Percentiles rank a stretch among this genome's conserved stretches.
phyloP scores from a whole-genome alignment of 2,329 filamentous ascomycete genomes.

The Curvularia verruculosa region DNA sequence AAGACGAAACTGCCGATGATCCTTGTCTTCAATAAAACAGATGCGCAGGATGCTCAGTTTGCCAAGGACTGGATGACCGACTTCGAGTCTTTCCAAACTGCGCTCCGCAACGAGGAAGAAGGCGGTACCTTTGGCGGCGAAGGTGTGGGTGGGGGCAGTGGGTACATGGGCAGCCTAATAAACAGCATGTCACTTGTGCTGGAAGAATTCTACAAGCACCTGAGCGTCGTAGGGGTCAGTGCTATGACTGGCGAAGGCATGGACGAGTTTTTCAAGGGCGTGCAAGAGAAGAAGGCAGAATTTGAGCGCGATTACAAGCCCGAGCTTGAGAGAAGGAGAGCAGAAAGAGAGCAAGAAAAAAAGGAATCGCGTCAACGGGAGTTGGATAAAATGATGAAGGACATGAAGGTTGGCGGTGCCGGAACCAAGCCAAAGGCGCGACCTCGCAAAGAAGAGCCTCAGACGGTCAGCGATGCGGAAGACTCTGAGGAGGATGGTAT shows the following conservation, averaged over 20 bases:
- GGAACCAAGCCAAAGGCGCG: slow-evolving; percentile 43
- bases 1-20: slow-evolving; percentile 99
- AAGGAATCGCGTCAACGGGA: slow-evolving; percentile 76
- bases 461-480: slow-evolving; percentile 59
- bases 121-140: slow-evolving; percentile 78
- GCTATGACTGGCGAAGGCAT: slow-evolving; percentile 91
- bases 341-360: slow-evolving; percentile 78
- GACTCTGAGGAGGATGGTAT: slow-evolving; percentile 60
- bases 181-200: slow-evolving; percentile 98
- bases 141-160: slow-evolving; percentile 72
- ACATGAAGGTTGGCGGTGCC: slow-evolving; percentile 69
- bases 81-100: slow-evolving; percentile 92
- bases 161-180: slow-evolving; percentile 93
- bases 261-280: slow-evolving; percentile 90
- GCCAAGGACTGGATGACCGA: slow-evolving; percentile 99
- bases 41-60: slow-evolving; percentile 87
- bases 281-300: slow-evolving; percentile 84
- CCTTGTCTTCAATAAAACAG: slow-evolving; percentile 98
- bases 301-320: slow-evolving; percentile 91
- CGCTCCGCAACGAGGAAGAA: slow-evolving; percentile 80
- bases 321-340: slow-evolving; percentile 79
- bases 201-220: slow-evolving; percentile 94
- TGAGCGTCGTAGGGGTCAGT: slow-evolving; percentile 91
- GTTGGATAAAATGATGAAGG: slow-evolving; percentile 90
- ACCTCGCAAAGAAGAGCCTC: slow-evolving; percentile 52